A percentile compares a stretch with the other conserved stretches of the same genome.
Evolutionary conservation across 208 protist genomes (phyloP).

Genomic region (Endotrypanum monterogeii): DNA sequence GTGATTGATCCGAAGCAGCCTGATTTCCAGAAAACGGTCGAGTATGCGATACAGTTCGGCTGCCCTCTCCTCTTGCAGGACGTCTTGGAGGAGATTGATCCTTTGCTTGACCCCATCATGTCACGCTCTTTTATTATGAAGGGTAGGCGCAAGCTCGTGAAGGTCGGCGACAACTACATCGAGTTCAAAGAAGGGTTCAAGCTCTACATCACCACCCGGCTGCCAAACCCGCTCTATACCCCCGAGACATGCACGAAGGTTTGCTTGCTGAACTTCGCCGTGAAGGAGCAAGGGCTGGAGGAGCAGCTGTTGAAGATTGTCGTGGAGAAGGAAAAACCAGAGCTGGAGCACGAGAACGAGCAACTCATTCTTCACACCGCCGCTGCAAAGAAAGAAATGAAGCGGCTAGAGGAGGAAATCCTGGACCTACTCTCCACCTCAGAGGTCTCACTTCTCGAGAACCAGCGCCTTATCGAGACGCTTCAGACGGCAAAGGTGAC

Average conservation of each 20-base stretch:
- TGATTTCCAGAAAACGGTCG: slow-evolving; percentile 96
- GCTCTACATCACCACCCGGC: slow-evolving; percentile 98
- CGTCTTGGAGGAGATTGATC: slow-evolving; percentile 97
- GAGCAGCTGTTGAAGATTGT: slow-evolving; percentile 98
- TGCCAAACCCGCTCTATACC: slow-evolving; percentile 97
- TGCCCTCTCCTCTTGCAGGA: slow-evolving; percentile 97
- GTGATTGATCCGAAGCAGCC: slow-evolving; percentile 95
- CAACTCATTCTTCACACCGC: slow-evolving; percentile 96
- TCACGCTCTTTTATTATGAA: slow-evolving; percentile 94
- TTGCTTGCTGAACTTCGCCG: slow-evolving; percentile 98
- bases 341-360: slow-evolving; percentile 98
- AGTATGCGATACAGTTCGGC: slow-evolving; percentile 97
- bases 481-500: slow-evolving; percentile 98
- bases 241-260: slow-evolving; percentile 98
- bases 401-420: slow-evolving; percentile 98
- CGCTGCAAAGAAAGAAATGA: slow-evolving; percentile 93
- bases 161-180: slow-evolving; percentile 98
- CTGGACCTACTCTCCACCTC: slow-evolving; percentile 94
- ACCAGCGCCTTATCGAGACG: slow-evolving; percentile 97
- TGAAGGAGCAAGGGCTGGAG: slow-evolving; percentile 98
- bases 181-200: slow-evolving; percentile 97
- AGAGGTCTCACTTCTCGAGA: slow-evolving; percentile 96
- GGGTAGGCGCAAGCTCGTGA: slow-evolving; percentile 91
- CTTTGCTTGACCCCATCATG: slow-evolving; percentile 96
- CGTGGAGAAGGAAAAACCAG: slow-evolving; percentile 96